Conservation (phyloP, 169 alveolate species). For the Toxoplasma gondii region DNA sequence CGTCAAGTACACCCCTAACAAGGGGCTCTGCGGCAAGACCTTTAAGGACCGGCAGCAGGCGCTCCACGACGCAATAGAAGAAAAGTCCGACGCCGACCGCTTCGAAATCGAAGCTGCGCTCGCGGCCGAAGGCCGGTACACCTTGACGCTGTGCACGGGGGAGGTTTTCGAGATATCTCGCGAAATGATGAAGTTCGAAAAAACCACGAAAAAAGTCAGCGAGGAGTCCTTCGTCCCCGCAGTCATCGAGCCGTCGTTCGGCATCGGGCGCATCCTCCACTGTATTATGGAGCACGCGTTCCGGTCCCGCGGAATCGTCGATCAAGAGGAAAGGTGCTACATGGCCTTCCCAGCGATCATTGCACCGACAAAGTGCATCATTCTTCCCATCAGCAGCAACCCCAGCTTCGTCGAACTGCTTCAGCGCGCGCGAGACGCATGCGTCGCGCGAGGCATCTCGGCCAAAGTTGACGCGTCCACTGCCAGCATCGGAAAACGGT, state of each 20-base stretch:
- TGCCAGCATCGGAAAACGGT: conserved; percentile 72
- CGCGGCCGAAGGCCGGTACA: conserved; percentile 74
- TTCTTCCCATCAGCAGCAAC: conserved; percentile 91
- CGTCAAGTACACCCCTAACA: conserved; percentile 52
- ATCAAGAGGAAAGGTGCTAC: conserved; percentile 75
- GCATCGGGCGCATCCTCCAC: conserved; percentile 95
- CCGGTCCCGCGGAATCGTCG: conserved; percentile 57
- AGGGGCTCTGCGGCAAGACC: conserved; percentile 41
- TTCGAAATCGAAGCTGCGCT: conserved; percentile 70
- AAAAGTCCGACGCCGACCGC: conserved; percentile 69
- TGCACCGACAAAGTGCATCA: conserved; percentile 95
- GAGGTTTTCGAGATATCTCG: conserved; percentile 51
- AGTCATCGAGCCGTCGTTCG: conserved; percentile 99
- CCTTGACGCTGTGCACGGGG: conserved; percentile 55
- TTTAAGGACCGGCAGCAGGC: conserved; percentile 82
- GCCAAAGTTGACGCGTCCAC: conserved; percentile 54
- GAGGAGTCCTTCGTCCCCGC: conserved; percentile 92
- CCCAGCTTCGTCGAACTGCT: conserved; percentile 18
- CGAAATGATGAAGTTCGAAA: conserved; percentile 82
- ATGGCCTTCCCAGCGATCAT: conserved; percentile 92
- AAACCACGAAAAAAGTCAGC: conserved; percentile 84
- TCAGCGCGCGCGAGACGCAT: conserved; percentile 6
- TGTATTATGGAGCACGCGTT: conserved; percentile 96
- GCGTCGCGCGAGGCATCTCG: conserved; percentile 29
- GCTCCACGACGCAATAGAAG: conserved; percentile 85